These are phyloP conservation scores for Pichia sp. DNA, from an alignment of 1,139 yeast genomes.

Conservation along the genomic window DNA sequence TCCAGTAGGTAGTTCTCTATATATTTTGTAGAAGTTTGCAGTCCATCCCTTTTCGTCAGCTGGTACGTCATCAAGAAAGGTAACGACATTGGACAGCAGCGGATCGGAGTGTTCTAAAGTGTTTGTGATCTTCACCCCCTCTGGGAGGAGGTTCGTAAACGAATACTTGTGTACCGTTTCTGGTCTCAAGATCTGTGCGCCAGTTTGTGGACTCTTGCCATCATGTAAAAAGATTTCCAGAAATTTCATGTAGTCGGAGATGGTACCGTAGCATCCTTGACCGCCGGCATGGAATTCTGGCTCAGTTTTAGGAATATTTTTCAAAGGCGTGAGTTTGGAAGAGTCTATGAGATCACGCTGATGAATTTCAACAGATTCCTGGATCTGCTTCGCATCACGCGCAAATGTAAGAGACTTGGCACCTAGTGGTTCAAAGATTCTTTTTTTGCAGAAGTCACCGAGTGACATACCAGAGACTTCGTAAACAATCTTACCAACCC, in stretches of 20 bases:
- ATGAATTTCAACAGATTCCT: conserved; percentile 4
- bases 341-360: conserved; percentile 1
- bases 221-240: conserved; percentile 10
- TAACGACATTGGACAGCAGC: conserved; percentile 3
- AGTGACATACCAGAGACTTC: conserved; percentile 5
- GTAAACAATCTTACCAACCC: conserved; percentile 9
- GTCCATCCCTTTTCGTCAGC: conserved; percentile 10
- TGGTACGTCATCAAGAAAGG: conserved; percentile 3
- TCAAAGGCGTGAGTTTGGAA: neutral
- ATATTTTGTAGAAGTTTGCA: conserved; percentile 9
- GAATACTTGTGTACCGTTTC: conserved; percentile 8
- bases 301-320: neutral
- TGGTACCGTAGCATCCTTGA: conserved; percentile 9
- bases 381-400: neutral
- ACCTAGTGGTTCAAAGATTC: conserved; percentile 6
- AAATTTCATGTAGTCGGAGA: conserved; percentile 8
- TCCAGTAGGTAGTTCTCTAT: conserved; percentile 8
- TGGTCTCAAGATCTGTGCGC: conserved; percentile 7
- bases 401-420: conserved; percentile 7
- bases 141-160: conserved; percentile 7
- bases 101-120: conserved; percentile 9
- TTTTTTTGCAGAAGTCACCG: conserved; percentile 7
- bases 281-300: conserved; percentile 11
- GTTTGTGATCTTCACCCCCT: conserved; percentile 5
- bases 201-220: conserved; percentile 8